Conservation (phyloP, 208 protist genomes). For the Strigomonas oncopelti region DNA sequence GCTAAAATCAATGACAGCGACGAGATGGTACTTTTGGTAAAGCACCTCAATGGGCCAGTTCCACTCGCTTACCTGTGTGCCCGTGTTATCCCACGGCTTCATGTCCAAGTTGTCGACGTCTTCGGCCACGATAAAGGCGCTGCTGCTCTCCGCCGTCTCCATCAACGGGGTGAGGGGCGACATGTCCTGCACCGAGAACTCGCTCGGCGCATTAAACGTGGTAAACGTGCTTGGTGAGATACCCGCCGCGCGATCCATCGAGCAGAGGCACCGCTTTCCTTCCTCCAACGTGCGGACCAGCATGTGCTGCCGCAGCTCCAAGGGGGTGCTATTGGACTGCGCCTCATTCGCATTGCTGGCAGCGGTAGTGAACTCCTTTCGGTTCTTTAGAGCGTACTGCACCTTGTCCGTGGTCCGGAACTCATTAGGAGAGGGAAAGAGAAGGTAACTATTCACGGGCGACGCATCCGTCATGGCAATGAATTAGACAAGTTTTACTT, state of each 20-base stretch:
- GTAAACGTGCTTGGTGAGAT: conserved; percentile 37
- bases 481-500: background rate
- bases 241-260: conserved; percentile 23
- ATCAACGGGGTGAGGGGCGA: conserved; percentile 8
- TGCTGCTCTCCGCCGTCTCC: conserved; percentile 18
- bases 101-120: conserved; percentile 42
- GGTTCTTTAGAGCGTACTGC: conserved; percentile 51
- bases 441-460: conserved; percentile 72
- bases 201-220: conserved; percentile 23
- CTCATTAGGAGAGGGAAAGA: conserved; percentile 56
- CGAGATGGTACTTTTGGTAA: conserved; percentile 78
- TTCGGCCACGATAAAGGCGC: conserved; percentile 24
- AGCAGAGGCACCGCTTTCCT: conserved; percentile 30
- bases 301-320: conserved; percentile 31
- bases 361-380: conserved; percentile 9
- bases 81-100: conserved; percentile 63
- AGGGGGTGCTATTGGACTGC: conserved; percentile 1
- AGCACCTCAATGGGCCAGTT: conserved; percentile 78
- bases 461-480: conserved; percentile 68
- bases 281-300: conserved; percentile 56
- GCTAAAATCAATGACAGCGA: conserved; percentile 76
- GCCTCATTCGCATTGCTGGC: background rate
- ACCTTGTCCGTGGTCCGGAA: conserved; percentile 71
- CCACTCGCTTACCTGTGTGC: conserved; percentile 50
- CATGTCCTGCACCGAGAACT: background rate